These are phyloP conservation scores for Phytophthora chlamydospora DNA, from an alignment of 352 stramenopile genomes.

Conservation along the genomic window DNA sequence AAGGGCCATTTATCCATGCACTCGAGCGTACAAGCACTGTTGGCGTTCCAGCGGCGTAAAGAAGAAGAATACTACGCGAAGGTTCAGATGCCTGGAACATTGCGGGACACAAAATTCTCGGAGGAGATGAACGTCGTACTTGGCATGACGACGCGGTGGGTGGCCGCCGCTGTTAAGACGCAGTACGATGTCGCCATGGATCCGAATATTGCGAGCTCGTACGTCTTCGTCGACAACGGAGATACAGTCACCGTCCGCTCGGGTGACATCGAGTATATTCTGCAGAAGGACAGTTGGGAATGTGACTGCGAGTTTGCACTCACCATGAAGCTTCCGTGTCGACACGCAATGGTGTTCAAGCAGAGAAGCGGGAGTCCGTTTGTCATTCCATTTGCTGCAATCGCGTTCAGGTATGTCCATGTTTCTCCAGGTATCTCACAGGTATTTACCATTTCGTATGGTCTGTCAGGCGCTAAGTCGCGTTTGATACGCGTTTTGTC, in stretches of 20 bases:
- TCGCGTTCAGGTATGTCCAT: conserved; percentile 9
- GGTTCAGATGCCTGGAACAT: neutral
- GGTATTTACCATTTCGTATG: neutral
- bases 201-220: neutral
- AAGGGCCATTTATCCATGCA: conserved; percentile 5
- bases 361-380: conserved; percentile 4
- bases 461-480: neutral
- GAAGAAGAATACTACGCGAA: neutral
- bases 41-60: neutral
- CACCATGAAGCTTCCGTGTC: conserved; percentile 13
- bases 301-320: conserved; percentile 16
- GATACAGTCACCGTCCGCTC: neutral
- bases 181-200: conserved; percentile 1
- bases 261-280: conserved; percentile 5
- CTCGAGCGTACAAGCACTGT: neutral
- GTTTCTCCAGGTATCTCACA: conserved; percentile 2
- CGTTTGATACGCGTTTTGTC: neutral
- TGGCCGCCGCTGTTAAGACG: conserved; percentile 1
- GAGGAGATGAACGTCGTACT: conserved; percentile 7
- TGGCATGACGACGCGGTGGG: conserved; percentile 3
- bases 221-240: conserved; percentile 8
- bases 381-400: conserved; percentile 8
- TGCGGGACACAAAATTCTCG: neutral
- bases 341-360: conserved; percentile 9
- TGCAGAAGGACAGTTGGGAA: conserved; percentile 4